These are phyloP conservation scores for Pelargonium hybrid DNA, from an alignment of 441 rosid genomes.

Conservation along the genomic window DNA sequence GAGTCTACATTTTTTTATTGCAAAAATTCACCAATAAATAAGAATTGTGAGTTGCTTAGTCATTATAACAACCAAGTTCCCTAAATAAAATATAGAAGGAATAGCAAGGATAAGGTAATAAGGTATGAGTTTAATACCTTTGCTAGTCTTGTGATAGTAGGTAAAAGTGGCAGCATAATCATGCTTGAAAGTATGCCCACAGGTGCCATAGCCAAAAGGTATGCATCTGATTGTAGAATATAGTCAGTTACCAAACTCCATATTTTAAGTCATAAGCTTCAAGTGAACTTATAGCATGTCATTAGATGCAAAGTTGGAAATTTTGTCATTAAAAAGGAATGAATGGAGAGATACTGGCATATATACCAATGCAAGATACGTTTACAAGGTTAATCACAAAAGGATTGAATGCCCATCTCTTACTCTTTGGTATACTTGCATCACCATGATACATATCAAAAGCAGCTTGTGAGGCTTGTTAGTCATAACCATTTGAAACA, in stretches of 20 bases:
- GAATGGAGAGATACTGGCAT: neutral
- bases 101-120: neutral
- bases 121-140: conserved; percentile 5
- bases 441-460: neutral
- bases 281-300: neutral
- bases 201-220: conserved; percentile 6
- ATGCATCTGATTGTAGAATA: neutral
- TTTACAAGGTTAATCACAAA: neutral
- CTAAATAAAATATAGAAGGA: neutral
- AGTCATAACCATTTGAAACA: neutral
- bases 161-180: conserved; percentile 4
- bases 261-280: neutral
- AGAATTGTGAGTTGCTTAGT: neutral
- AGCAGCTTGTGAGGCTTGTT: neutral
- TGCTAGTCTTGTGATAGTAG: neutral
- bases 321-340: neutral
- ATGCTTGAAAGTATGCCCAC: conserved; percentile 6
- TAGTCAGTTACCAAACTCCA: neutral
- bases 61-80: neutral
- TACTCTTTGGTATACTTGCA: neutral
- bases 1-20: neutral
- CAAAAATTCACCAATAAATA: neutral
- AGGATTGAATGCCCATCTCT: too few relatives aligned
- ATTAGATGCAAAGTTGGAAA: neutral
- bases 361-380: neutral